Base-by-base conservation (phyloP, 176 grass and related monocot species). In the Ensete ventricosum region DNA sequence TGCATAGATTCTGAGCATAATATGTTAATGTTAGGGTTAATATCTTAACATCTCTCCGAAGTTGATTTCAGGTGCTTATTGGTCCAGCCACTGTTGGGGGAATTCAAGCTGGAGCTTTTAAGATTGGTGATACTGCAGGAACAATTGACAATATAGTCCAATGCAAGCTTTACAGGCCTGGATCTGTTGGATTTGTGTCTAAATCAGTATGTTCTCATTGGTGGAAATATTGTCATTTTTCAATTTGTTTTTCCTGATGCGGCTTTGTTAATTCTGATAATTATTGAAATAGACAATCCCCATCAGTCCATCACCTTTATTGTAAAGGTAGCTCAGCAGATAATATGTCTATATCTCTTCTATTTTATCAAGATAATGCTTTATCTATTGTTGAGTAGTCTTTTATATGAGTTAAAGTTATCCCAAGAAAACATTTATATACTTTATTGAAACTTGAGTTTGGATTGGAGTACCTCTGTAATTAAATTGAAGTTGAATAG, bases 101-200 rank as follows among this genome's bases (percentile, higher is more conserved):
- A 82, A 87, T 99, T 78, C 95, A 94, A 82, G 90, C 95, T 86
- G 95, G 95, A 68, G 88, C 90, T 78, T 99, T 99, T 78, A 99
- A 99, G 82, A 99, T 99, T 69, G 95, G 90, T 72, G 90, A 99
- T 87, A 99, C 95, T 76, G 90, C 95, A 82, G 95, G 95, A 76
- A 94, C 95, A 76, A 94, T 99, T 77, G 95, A 94, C 66, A 99
- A 99, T 78, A 99, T 99, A 78, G 89, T 91, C 85, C 80, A 90
- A 21, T 94, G 90, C 95, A 99, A 99, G 81, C 95, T 99, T 81
- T 99, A 99, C 82, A 86, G 95, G 55, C 95, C 95, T 80, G 95
- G 95, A 55, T 91, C 95, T 85, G 84, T 99, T 71, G 95, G 95
- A 78, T 99, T 99, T 77, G 95, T 99, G 24, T 99, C 95, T 64